Evolutionary conservation across 1,139 yeast species (phyloP), one percentile per base, ranked within the genome.

Genomic region (Entelexis paramagnoliae): DNA sequence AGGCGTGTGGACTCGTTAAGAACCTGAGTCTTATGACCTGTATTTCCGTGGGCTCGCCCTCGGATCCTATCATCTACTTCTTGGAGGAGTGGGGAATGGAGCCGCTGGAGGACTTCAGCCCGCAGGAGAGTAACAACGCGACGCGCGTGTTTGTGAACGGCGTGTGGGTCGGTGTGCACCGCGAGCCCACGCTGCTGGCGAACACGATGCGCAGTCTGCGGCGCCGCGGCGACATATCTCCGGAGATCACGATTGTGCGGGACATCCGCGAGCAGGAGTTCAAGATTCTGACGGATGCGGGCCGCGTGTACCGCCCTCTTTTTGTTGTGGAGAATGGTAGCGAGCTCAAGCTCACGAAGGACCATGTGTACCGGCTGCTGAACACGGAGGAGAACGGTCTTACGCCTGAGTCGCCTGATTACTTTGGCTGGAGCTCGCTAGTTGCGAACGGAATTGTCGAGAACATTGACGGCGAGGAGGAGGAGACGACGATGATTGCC

Each of bases 21-120:
- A 91, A 91, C 68, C 75, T 91, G 66, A 88, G 97, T 0, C 75
- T 91, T 62, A 89, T 93, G 97, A 80, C 97, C 1, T 88, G 97
- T 74, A 88, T 91, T 53, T 91, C 98, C 29, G 98, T 93, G 59
- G 98, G 98, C 68, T 80, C 96, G 11, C 87, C 94, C n/a, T 86
- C 96, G 38, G 95, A 88, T 66, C 96, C 97, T 41, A 89, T 91
- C 64, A 77, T 84, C 59, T 86, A 86, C 64, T 85, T 89, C 70
- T 76, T 91, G 70, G 95, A 91, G 69, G 98, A 93, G 72, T 93
- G 97, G 96, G 99, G 98, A 69, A 83, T 93, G 87, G 97, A 91
- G 68, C 95, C 96, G 19, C 75, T 91, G 64, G 96, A 91, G 66
- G 96, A 89, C 66, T 91, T 87, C 67, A 91, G 86, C 55, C 97